phyloP scores from a whole-genome alignment of 805 yeast genomes.

The Blastobotrys attinorum region DNA sequence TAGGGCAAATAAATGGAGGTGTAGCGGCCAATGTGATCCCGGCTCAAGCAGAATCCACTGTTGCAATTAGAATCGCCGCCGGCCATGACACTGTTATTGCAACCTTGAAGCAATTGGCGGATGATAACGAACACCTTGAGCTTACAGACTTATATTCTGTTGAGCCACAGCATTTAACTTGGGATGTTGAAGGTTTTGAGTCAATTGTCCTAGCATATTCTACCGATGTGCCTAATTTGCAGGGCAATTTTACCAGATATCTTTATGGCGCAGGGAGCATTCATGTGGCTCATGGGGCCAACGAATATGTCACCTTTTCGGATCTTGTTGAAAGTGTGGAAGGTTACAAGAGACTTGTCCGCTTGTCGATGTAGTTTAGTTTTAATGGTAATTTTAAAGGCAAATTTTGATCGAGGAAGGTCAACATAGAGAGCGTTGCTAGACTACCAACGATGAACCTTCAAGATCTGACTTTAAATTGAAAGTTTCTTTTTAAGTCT shows the following conservation, averaged over 20 bases:
- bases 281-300: constrained; percentile 50
- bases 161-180: constrained; percentile 44
- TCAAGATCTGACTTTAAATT: too few species aligned
- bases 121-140: constrained; percentile 18
- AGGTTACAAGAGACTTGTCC: constrained; percentile 44
- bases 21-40: constrained; percentile 62
- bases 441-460: too few species aligned
- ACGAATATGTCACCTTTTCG: constrained; percentile 42
- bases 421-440: too few species aligned
- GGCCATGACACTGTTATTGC: constrained; percentile 34
- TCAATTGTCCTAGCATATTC: constrained; percentile 41
- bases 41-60: constrained; percentile 43
- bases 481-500: too few species aligned
- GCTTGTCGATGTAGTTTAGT: too few species aligned
- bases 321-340: constrained; percentile 44
- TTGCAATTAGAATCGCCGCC: constrained; percentile 48
- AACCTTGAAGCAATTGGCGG: constrained; percentile 32
- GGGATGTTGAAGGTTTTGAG: constrained; percentile 60
- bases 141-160: constrained; percentile 18
- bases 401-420: too few species aligned
- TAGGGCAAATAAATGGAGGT: constrained; percentile 52
- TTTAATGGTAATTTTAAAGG: too few species aligned
- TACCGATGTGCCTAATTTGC: constrained; percentile 46
- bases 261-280: constrained; percentile 64
- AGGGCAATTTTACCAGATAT: constrained; percentile 37